Base-by-base conservation (phyloP, 75 land plant genomes). In the Cryptomeria japonica region DNA sequence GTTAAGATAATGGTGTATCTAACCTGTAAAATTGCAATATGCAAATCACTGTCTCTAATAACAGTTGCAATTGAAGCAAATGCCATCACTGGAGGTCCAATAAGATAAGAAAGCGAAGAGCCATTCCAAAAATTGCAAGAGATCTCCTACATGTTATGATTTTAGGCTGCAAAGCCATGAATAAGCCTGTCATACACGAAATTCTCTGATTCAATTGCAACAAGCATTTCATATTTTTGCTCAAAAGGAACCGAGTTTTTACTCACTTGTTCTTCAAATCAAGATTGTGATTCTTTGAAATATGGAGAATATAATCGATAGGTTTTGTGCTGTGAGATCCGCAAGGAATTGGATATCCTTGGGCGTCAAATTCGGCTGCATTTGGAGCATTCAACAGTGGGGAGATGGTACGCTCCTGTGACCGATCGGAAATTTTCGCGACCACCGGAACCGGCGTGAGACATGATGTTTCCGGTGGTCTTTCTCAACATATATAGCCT, bases 21-120 rank as follows among this genome's bases (percentile, higher is more conserved):
- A 84, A 97, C 99, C 96, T 97, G 99, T 19, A 97, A 93, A 32
- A 97, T 94, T 75, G 97, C 93, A 11, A 95, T 90, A 47, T 94
- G 94, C 15, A 97, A 86, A 18, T 91, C 90, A 42, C 88, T 92
- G 44, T 94, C 95, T 44, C 90, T 95, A 73, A 97, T 88, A 44
- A 96, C 97, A 51, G 91, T 90, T 22, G 91, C 94, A 41, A 94
- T 84, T 32, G 98, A 87, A 16, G 95, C 96, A 51, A 96, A 90
- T n/a, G 97, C 95, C 94, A 95, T 93, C 49, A 94, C 95, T 14
- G 96, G 93, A 41, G 98, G 99, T 10, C 98, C 97, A 0, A 91
- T 92, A 11, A n/a, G n/a, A n/a, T n/a, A n/a, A 97, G 82, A 72
- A 97, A 97, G 83, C 92, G 96, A 49, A 96, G 70, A 0, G 88